Conservation (phyloP, 257 asterid species). For the Forsythia viridissima region DNA sequence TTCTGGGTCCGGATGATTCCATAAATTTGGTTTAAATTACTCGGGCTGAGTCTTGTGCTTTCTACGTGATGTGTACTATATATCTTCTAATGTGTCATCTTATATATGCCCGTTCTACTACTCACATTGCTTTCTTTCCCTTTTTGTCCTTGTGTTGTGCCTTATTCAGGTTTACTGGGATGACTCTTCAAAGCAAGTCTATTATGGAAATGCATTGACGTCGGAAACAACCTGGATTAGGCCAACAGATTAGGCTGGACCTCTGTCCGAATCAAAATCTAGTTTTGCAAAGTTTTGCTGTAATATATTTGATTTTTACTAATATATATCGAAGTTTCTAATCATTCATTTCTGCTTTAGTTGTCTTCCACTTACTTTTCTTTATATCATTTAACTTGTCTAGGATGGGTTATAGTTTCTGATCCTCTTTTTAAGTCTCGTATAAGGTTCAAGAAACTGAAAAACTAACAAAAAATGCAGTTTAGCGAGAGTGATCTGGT, state of each 20-base stretch:
- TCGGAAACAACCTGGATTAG: slow-evolving; percentile 81
- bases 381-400: neutral
- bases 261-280: neutral
- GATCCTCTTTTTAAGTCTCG: too few species aligned
- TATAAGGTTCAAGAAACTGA: too few species aligned
- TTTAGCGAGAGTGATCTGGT: too few species aligned
- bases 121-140: neutral
- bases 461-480: too few species aligned
- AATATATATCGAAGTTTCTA: neutral
- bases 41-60: neutral
- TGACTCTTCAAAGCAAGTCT: slow-evolving; percentile 70
- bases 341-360: neutral
- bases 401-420: too few species aligned
- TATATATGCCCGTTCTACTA: neutral
- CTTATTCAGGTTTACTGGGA: slow-evolving; percentile 76
- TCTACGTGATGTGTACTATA: neutral
- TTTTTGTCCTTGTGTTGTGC: neutral
- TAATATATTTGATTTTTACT: neutral
- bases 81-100: neutral
- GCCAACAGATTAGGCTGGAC: slow-evolving; percentile 33
- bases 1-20: too few species aligned
- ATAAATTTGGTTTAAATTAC: neutral
- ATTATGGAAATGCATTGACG: slow-evolving; percentile 68
- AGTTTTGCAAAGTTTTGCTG: neutral
- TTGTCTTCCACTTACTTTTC: neutral